Evolutionary conservation across 2,329 filamentous ascomycete species (phyloP).

Genomic region (Penicillium sp.): DNA sequence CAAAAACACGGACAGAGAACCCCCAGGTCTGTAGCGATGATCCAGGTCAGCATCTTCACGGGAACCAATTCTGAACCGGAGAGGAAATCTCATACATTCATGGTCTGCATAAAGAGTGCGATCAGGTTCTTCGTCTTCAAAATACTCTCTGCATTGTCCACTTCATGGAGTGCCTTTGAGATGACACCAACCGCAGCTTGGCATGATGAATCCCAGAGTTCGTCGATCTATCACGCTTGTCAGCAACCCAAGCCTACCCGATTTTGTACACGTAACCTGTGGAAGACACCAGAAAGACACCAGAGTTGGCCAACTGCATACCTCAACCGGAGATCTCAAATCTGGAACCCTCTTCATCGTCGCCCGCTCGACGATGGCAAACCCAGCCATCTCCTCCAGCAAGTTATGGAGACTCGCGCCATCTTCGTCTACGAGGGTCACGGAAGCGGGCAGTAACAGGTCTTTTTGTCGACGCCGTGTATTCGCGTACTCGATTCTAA

Average conservation of each 20-base stretch:
- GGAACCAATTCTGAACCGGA: background rate
- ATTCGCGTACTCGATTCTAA: conserved; percentile 83
- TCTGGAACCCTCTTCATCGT: conserved; percentile 84
- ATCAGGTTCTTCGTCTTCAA: conserved; percentile 94
- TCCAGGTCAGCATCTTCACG: conserved; percentile 2
- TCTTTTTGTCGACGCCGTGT: conserved; percentile 90
- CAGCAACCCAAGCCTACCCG: conserved; percentile 6
- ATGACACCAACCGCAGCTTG: conserved; percentile 78
- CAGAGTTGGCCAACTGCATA: conserved; percentile 34
- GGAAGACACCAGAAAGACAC: background rate
- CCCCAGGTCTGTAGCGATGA: conserved; percentile 64
- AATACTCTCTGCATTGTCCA: conserved; percentile 83
- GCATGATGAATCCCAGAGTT: conserved; percentile 98
- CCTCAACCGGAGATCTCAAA: conserved; percentile 74
- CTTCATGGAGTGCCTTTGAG: conserved; percentile 66
- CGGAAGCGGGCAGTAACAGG: conserved; percentile 67
- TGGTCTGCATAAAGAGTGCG: conserved; percentile 92
- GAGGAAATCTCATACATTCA: conserved; percentile 61
- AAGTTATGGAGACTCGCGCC: conserved; percentile 81
- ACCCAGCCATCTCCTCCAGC: conserved; percentile 88
- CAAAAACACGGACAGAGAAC: conserved; percentile 75
- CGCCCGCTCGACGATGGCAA: conserved; percentile 91
- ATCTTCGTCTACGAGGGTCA: conserved; percentile 76
- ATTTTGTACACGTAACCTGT: no score
- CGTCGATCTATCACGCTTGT: conserved; percentile 63